Percentiles rank a stretch among this genome's conserved stretches.
phyloP scores from a whole-genome alignment of 257 asterid genomes.

The Rubia yunnanensis region DNA sequence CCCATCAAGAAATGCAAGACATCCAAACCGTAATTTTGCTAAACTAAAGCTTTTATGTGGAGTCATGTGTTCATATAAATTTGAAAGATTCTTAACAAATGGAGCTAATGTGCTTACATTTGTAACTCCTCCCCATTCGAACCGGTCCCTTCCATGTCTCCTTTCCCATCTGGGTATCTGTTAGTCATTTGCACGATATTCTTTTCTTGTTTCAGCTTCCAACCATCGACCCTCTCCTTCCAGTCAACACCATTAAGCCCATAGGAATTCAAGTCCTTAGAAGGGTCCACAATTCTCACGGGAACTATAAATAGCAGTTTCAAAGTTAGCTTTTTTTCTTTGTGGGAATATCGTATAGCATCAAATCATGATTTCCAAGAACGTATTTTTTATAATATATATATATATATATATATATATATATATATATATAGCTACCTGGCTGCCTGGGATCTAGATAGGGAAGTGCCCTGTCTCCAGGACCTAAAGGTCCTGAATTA shows the following conservation, averaged over 20 bases:
- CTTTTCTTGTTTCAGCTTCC: conserved; percentile 70
- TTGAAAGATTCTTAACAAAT: neutral
- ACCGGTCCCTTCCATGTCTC: conserved; percentile 70
- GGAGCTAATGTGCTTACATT: conserved; percentile 45
- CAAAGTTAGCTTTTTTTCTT: neutral
- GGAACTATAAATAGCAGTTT: conserved; percentile 48
- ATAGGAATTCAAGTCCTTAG: conserved; percentile 74
- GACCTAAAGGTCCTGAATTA: conserved; percentile 94
- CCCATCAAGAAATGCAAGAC: neutral
- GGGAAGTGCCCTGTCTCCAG: conserved; percentile 75
- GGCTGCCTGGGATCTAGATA: conserved; percentile 93
- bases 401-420: neutral
- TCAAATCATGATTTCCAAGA: neutral
- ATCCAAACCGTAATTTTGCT: neutral
- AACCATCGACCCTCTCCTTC: conserved; percentile 85
- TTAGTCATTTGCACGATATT: conserved; percentile 46
- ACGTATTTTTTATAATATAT: neutral
- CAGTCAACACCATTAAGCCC: conserved; percentile 88
- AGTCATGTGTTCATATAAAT: neutral
- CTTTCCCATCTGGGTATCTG: conserved; percentile 54
- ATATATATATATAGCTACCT: conserved; percentile 31
- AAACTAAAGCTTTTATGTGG: neutral
- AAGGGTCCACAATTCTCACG: conserved; percentile 81
- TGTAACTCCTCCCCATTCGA: conserved; percentile 68
- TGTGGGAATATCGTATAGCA: neutral